Conservation (phyloP, 2,329 filamentous ascomycete species). For the Scedosporium dehoogii region DNA sequence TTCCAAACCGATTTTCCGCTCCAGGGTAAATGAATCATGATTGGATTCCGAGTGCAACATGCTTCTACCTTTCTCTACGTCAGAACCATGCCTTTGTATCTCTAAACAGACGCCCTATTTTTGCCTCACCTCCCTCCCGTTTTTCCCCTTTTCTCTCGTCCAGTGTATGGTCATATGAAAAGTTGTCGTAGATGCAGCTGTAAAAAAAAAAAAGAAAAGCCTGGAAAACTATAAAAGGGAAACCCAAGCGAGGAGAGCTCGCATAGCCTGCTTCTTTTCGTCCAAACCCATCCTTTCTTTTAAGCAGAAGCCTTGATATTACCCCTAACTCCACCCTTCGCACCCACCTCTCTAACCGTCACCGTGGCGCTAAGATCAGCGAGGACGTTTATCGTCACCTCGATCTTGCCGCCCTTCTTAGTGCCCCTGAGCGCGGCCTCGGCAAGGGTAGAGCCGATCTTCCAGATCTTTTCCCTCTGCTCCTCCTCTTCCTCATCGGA, state of each 20-base stretch:
- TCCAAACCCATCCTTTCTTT: background rate
- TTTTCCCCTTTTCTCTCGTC: background rate
- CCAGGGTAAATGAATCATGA: conserved; percentile 4
- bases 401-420: conserved; percentile 83
- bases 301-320: conserved; percentile 23
- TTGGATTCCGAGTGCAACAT: conserved; percentile 9
- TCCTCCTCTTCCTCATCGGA: conserved; percentile 73
- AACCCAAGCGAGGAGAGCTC: background rate
- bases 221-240: background rate
- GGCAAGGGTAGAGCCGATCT: conserved; percentile 70
- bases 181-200: background rate
- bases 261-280: background rate
- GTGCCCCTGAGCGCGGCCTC: conserved; percentile 77
- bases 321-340: conserved; percentile 73
- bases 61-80: conserved; percentile 7
- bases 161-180: background rate
- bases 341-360: conserved; percentile 76
- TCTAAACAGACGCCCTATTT: conserved; percentile 2
- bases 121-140: too few species aligned
- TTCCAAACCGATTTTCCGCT: background rate
- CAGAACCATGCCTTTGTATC: conserved; percentile 8
- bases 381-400: conserved; percentile 83
- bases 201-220: background rate
- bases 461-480: conserved; percentile 84
- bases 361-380: conserved; percentile 72